Evolutionary conservation across 2,329 filamentous ascomycete species (phyloP).

Genomic region (Balansia obtecta): DNA sequence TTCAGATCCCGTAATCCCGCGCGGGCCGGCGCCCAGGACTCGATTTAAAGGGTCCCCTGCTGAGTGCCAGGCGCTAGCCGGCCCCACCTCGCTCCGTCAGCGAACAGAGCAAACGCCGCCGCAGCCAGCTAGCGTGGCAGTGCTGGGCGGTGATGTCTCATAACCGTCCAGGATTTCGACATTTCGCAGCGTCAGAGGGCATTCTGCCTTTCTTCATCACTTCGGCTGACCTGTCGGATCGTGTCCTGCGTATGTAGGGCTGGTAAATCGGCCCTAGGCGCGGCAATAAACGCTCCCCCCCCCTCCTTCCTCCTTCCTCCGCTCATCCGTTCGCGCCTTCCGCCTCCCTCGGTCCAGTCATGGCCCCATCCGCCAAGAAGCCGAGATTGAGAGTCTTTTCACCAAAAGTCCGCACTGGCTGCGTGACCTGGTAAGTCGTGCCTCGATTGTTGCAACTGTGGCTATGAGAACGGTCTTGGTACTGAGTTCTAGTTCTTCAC

Average conservation of each 20-base stretch:
- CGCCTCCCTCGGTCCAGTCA: not conserved
- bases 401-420: conserved; percentile 4
- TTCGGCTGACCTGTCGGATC: not conserved
- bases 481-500: not conserved
- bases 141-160: not conserved
- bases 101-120: not conserved
- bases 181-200: not conserved
- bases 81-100: not conserved
- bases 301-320: no score
- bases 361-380: conserved; percentile 3
- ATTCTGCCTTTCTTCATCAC: not conserved
- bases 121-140: not conserved
- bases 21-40: no score
- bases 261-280: not conserved
- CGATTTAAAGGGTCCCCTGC: no score
- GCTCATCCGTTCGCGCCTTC: no score
- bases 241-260: not conserved
- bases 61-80: no score
- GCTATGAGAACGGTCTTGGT: no score
- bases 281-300: not conserved
- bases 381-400: conserved; percentile 1
- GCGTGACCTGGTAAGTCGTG: conserved; percentile 2
- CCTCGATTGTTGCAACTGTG: no score
- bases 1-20: no score
- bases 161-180: not conserved